A percentile compares a stretch with the other conserved stretches of the same genome.
Evolutionary conservation across 345 rosid species (phyloP).

Genomic region (Populus simonii): DNA sequence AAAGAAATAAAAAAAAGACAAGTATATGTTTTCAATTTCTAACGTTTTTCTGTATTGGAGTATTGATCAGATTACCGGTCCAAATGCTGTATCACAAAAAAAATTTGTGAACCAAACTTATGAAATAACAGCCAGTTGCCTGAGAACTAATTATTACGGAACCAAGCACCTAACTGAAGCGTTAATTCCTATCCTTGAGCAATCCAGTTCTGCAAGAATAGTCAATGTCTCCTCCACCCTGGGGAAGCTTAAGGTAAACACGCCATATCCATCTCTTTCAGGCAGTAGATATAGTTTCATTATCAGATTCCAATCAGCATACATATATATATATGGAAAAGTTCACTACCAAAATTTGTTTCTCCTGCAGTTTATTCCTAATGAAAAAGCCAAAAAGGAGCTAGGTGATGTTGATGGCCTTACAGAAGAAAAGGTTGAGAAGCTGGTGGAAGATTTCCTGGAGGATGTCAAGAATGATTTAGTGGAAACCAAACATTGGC

Average conservation of each 20-base stretch:
- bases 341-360: background rate
- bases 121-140: slow-evolving; percentile 2
- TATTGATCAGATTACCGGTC: no score
- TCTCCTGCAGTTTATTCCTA: background rate
- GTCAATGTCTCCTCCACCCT: slow-evolving; percentile 10
- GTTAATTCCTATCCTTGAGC: slow-evolving; percentile 6
- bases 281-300: no score
- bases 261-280: background rate
- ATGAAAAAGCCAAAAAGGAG: background rate
- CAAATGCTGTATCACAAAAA: no score
- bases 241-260: slow-evolving; percentile 1
- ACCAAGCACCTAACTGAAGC: slow-evolving; percentile 4
- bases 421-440: background rate
- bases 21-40: background rate
- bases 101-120: background rate
- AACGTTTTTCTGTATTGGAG: background rate
- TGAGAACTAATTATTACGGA: slow-evolving; percentile 11
- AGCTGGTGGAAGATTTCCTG: background rate
- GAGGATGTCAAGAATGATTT: background rate
- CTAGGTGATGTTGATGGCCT: slow-evolving; percentile 1
- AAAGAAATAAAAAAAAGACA: no score
- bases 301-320: background rate
- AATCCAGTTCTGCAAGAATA: slow-evolving; percentile 9
- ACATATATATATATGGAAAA: background rate
- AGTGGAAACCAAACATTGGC: slow-evolving; percentile 6